Base-by-base conservation (phyloP, 169 alveolate genomes). In the Eimeria zaria region DNA sequence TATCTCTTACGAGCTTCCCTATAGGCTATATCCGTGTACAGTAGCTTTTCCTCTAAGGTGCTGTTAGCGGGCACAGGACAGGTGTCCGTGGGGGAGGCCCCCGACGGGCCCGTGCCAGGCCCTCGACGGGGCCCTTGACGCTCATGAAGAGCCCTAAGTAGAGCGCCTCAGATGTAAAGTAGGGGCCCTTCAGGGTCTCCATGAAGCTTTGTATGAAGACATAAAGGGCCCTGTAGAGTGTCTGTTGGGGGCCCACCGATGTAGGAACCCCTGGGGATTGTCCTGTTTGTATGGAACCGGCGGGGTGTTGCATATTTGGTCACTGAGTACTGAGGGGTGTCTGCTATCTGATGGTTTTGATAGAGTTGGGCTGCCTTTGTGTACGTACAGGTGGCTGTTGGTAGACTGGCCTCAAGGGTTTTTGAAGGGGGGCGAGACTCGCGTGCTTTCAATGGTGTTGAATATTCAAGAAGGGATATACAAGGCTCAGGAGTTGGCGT, bases 381-480 rank as follows among this genome's bases (percentile, higher is more conserved):
- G 78, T 67, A n/a, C 30, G 73, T 53, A 41, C 73, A 93, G 90
- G 33, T 93, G 96, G 96, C 14, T 93, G 41, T 41, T 80, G 22
- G 67, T 93, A 67, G 96, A 93, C 53, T 55, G 41, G 51, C 93
- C 80, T 62, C 67, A 60, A 16, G 96, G 96, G 60, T 93, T 74
- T 69, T 44, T 93, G 44, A 73, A 55, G 64, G 60, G 93, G 30
- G 96, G 96, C 22, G 96, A 62, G 64, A 80, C 89, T 1, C 62
- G 71, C 71, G 74, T 93, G 7, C 64, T 93, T 11, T 88, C 89
- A 18, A 27, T 93, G 64, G 41, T 89, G 9, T 91, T 93, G 53
- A 93, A 93, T 53, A 64, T 93, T 27, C 96, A 93, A 67, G 96
- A 93, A 58, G 71, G 93, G 8, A 33, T 93, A 27, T 73, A 80